Evolutionary conservation across 2,329 filamentous ascomycete genomes (phyloP), one percentile per base, ranked within the genome.

Genomic region (Beauveria australis): DNA sequence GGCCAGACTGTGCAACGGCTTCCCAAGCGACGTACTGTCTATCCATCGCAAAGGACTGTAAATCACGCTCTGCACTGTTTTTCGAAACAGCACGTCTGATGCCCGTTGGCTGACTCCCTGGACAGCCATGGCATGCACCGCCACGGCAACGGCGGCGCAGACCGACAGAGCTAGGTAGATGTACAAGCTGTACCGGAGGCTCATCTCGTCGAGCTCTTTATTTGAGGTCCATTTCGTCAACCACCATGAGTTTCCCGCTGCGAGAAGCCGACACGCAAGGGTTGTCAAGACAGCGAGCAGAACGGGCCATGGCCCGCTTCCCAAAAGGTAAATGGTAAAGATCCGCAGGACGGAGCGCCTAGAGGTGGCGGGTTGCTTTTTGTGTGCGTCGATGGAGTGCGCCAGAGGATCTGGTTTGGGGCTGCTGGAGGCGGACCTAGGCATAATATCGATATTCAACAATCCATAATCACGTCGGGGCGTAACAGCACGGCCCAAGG

Each of bases 221-320:
- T 46, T 47, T 5, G 48, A 40, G 2, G 61, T 63, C 61, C 61
- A 63, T n/a, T 30, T 63, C 7, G 53, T 53, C 16, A 63, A 30
- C 61, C 61, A 63, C 61, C 58, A 63, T 19, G 61, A 46, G 53
- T 63, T 59, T 43, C 52, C 56, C 8, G 47, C 52, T 19, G 47
- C 37, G 14, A 54, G 51, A 19, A 53, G 28, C 28, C 59, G 61
- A 16, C 53, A 57, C 10, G 19, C 37, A 46, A 57, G 47, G 5
- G 58, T 57, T n/a, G 53, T 24, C 19, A 46, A 22, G 7, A 53
- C 37, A 14, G 57, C 58, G 12, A 57, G 18, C 2, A 48, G 5
- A 12, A 59, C 54, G 3, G 61, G 22, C 19, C n/a, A 37, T 5
- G 26, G 30, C 8, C 61, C 58, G 5, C 53, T 30, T 14, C 51